Evolutionary conservation across 805 yeast genomes (phyloP).

Genomic region (Schwanniomyces vanrijiae): DNA sequence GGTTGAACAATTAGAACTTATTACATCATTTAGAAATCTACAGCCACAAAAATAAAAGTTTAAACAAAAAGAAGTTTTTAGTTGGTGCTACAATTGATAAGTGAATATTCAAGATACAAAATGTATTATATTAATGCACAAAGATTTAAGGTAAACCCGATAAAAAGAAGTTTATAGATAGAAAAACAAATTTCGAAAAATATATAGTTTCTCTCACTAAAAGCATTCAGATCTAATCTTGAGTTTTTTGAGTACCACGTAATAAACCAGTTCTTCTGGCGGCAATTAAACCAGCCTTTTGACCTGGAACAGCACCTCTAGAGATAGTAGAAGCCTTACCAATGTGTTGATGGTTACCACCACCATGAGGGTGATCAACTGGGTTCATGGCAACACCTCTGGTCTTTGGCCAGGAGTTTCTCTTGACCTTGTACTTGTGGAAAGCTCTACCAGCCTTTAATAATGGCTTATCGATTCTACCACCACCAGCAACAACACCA

Average conservation of each 20-base stretch:
- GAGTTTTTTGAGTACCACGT: slow-evolving; percentile 97
- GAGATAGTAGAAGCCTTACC: slow-evolving; percentile 99
- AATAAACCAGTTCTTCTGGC: slow-evolving; percentile 99
- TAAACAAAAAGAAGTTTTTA: too few relatives aligned
- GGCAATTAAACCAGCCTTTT: slow-evolving; percentile 99
- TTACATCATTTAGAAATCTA: too few relatives aligned
- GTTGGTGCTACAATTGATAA: slow-evolving; percentile 1
- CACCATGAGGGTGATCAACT: slow-evolving; percentile 99
- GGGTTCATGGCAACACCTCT: slow-evolving; percentile 99
- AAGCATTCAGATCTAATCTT: slow-evolving; percentile 26
- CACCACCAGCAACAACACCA: slow-evolving; percentile 99
- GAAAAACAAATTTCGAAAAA: slow-evolving; percentile 2
- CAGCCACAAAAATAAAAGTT: not conserved
- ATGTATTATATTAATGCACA: slow-evolving; percentile 14
- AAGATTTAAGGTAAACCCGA: slow-evolving; percentile 6
- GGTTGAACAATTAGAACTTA: too few relatives aligned
- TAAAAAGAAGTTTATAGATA: slow-evolving; percentile 1
- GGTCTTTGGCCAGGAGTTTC: slow-evolving; percentile 99
- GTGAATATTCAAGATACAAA: slow-evolving; percentile 5
- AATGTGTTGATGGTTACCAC: slow-evolving; percentile 94
- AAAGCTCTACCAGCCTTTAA: slow-evolving; percentile 99
- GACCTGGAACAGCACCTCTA: slow-evolving; percentile 99
- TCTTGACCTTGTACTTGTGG: slow-evolving; percentile 99
- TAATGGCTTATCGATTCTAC: slow-evolving; percentile 99
- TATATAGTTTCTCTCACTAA: not conserved